A percentile compares a stretch with the other conserved stretches of the same genome.
Conservation (phyloP, 2,329 filamentous ascomycete genomes). For the Fusarium keratoplasticum region DNA sequence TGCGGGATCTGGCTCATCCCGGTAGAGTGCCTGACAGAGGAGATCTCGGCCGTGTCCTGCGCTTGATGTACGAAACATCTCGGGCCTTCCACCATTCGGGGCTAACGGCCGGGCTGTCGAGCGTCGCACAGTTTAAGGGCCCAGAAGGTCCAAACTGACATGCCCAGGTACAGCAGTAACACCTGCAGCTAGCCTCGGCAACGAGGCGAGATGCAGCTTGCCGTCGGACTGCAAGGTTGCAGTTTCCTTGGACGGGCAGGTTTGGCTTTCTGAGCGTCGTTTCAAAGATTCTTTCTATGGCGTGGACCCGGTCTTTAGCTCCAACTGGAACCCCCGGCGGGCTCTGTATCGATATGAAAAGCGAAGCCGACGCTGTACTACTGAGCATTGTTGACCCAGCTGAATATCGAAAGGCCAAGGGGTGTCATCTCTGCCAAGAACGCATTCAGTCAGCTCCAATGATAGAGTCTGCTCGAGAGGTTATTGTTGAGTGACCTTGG, state of each 20-base stretch:
- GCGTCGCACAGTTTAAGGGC: constrained; percentile 9
- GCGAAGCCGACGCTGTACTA: not conserved
- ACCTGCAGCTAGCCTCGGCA: constrained; percentile 36
- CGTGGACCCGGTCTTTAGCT: not conserved
- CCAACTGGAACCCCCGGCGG: not conserved
- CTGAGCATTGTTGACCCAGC: not conserved
- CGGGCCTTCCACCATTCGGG: constrained; percentile 22
- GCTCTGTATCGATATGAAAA: not conserved
- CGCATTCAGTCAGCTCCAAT: not conserved
- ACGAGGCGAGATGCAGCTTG: constrained; percentile 35
- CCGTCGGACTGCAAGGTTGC: constrained; percentile 10
- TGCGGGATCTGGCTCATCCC: constrained; percentile 24
- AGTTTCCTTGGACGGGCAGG: not conserved
- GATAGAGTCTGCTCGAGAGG: not conserved
- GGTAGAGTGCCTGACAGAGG: not conserved
- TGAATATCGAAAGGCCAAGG: not conserved
- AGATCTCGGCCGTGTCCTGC: constrained; percentile 19
- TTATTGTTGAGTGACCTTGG: not conserved
- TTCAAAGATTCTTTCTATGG: not conserved
- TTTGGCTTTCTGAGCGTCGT: not conserved
- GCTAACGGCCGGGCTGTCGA: constrained; percentile 16
- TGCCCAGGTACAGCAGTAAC: constrained; percentile 10
- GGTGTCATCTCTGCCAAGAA: not conserved
- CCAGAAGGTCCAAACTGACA: constrained; percentile 10
- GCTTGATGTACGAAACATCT: constrained; percentile 10